Conservation (phyloP, 2,329 filamentous ascomycete species). For the Claviceps fusiformis region DNA sequence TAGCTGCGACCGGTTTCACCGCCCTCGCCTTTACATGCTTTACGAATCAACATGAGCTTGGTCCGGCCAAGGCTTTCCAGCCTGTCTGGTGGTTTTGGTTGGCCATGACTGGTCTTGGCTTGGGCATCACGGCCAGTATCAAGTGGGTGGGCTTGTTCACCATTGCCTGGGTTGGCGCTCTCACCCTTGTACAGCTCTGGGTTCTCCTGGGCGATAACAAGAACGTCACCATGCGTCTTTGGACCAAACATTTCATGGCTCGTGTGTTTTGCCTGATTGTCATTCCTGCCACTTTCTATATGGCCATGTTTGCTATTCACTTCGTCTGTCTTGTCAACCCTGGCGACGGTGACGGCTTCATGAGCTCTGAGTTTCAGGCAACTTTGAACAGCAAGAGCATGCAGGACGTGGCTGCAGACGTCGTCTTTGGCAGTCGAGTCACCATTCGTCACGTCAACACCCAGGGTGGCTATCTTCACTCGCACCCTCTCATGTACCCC, state of each 20-base stretch:
- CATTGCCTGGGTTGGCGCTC: constrained; percentile 88
- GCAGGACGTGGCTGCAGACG: constrained; percentile 86
- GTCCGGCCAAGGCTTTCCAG: constrained; percentile 75
- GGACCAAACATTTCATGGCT: constrained; percentile 89
- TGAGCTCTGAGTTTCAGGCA: constrained; percentile 98
- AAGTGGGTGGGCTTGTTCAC: constrained; percentile 99
- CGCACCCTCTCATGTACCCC: constrained; percentile 94
- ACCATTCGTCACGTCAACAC: constrained; percentile 89
- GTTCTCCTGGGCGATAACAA: constrained; percentile 79
- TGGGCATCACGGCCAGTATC: constrained; percentile 85
- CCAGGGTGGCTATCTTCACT: constrained; percentile 94
- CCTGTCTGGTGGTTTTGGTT: constrained; percentile 98
- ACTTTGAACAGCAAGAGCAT: constrained; percentile 94
- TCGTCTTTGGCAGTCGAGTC: constrained; percentile 77
- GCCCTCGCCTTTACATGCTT: constrained; percentile 84
- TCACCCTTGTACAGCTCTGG: constrained; percentile 91
- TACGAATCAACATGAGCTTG: constrained; percentile 91
- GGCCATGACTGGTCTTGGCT: constrained; percentile 65
- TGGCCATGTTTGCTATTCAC: constrained; percentile 95
- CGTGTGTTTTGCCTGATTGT: constrained; percentile 83
- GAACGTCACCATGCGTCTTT: constrained; percentile 71
- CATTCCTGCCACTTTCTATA: constrained; percentile 80
- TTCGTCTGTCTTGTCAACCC: constrained; percentile 89
- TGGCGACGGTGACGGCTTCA: constrained; percentile 95
- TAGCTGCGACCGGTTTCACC: constrained; percentile 87